Evolutionary conservation across 2,329 filamentous ascomycete species (phyloP).

Genomic region (Cladosporium sp.): DNA sequence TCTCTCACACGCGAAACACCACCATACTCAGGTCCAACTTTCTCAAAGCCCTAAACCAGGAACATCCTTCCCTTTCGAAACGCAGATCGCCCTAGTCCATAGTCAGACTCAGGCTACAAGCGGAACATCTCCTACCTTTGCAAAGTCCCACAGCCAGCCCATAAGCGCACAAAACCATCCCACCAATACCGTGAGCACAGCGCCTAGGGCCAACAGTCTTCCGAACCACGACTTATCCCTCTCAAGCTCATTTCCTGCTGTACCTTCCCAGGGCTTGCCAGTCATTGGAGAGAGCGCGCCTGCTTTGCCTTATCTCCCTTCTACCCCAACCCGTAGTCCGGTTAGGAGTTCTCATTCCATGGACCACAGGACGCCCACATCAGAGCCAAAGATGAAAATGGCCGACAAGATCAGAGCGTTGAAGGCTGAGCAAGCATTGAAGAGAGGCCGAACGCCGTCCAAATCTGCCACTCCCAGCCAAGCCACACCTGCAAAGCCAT

Average conservation of each 20-base stretch:
- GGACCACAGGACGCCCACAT: constrained; percentile 19
- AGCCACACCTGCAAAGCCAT: constrained; percentile 18
- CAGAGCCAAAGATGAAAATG: background rate
- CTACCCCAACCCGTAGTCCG: constrained; percentile 15
- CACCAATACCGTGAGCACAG: background rate
- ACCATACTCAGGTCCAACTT: background rate
- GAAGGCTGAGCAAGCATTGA: constrained; percentile 24
- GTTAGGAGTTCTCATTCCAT: background rate
- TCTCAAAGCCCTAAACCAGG: background rate
- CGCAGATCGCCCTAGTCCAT: constrained; percentile 21
- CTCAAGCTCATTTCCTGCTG: constrained; percentile 24
- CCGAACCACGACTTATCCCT: background rate
- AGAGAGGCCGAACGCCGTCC: background rate
- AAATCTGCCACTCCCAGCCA: background rate
- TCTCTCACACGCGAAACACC: background rate
- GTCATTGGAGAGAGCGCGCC: constrained; percentile 33
- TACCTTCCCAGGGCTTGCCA: constrained; percentile 26
- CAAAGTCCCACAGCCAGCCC: background rate
- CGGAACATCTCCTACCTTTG: too few species aligned
- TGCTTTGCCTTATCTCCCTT: constrained; percentile 20
- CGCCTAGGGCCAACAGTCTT: background rate
- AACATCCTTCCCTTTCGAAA: constrained; percentile 28
- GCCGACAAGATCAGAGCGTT: constrained; percentile 11
- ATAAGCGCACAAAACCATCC: background rate
- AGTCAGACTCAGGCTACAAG: background rate